phyloP scores from a whole-genome alignment of 2,329 filamentous ascomycete species.

The Epichloe sylvatica region DNA sequence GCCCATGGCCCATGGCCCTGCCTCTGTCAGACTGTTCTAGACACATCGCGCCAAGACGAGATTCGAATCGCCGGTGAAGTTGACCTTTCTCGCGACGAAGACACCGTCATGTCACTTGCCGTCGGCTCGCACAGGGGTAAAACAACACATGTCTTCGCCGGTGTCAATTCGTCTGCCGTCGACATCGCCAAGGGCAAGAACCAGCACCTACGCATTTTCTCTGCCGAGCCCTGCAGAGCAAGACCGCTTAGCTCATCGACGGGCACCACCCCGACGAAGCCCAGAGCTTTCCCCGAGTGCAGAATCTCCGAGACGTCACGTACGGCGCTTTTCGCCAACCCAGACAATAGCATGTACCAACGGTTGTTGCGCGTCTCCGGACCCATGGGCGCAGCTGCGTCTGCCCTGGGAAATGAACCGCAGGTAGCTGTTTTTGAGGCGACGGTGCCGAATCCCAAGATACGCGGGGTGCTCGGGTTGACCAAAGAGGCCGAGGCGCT shows the following conservation, averaged over 20 bases:
- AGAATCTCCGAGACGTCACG: conserved; percentile 39
- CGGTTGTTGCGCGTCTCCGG: conserved; percentile 43
- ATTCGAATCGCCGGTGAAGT: conserved; percentile 56
- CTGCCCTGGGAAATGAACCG: conserved; percentile 58
- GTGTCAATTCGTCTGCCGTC: conserved; percentile 67
- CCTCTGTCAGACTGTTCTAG: conserved; percentile 49
- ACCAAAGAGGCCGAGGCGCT: conserved; percentile 51
- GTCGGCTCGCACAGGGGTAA: conserved; percentile 48
- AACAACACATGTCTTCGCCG: conserved; percentile 48
- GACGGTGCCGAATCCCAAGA: conserved; percentile 32
- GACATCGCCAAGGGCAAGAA: conserved; percentile 66
- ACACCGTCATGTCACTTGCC: conserved; percentile 74
- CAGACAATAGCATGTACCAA: conserved; percentile 42
- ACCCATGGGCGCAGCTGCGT: conserved; percentile 64
- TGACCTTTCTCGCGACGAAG: conserved; percentile 69
- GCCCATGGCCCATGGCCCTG: neutral
- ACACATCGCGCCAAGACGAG: conserved; percentile 50
- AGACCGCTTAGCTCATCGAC: conserved; percentile 19
- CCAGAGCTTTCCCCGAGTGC: conserved; percentile 11
- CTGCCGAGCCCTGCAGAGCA: conserved; percentile 31
- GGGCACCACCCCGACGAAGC: conserved; percentile 8
- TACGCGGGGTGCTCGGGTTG: conserved; percentile 36
- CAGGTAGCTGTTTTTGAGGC: conserved; percentile 70
- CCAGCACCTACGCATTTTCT: conserved; percentile 68
- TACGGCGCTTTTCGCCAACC: conserved; percentile 39